Percentiles rank a stretch among this genome's conserved stretches.
Evolutionary conservation across 2,329 filamentous ascomycete genomes (phyloP).

Genomic region (Sporothrix phasma): DNA sequence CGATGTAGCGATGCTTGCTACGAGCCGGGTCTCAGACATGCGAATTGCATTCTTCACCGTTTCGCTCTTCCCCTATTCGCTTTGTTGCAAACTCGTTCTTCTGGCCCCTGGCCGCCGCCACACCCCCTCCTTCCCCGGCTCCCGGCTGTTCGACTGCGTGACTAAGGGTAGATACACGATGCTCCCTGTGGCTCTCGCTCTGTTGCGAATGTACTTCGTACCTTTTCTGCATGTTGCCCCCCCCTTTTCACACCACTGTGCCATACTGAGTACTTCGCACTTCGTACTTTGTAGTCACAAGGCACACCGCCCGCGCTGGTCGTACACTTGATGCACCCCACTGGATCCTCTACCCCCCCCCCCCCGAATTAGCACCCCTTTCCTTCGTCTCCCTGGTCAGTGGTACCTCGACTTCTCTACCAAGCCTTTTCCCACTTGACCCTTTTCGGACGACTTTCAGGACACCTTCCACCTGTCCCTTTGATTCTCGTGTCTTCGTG

Average conservation of each 20-base stretch:
- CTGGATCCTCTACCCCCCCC: background rate
- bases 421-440: constrained; percentile 7
- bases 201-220: too few species aligned
- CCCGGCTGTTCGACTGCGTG: too few species aligned
- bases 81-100: background rate
- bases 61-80: background rate
- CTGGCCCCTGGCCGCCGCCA: background rate
- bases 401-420: background rate
- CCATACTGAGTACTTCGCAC: too few species aligned
- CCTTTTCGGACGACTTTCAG: constrained; percentile 14
- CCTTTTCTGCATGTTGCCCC: too few species aligned
- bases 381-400: background rate
- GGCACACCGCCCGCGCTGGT: background rate
- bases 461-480: constrained; percentile 13
- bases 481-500: background rate
- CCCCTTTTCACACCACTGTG: background rate
- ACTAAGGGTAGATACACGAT: background rate
- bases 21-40: too few species aligned
- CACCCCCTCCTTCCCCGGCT: background rate
- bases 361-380: background rate
- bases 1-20: too few species aligned
- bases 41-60: constrained; percentile 6
- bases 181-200: too few species aligned
- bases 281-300: background rate
- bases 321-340: constrained; percentile 6